These are phyloP conservation scores for Neoboletus brunneissimus DNA, from an alignment of 768 basidiomycete genomes.

Conservation along the genomic window DNA sequence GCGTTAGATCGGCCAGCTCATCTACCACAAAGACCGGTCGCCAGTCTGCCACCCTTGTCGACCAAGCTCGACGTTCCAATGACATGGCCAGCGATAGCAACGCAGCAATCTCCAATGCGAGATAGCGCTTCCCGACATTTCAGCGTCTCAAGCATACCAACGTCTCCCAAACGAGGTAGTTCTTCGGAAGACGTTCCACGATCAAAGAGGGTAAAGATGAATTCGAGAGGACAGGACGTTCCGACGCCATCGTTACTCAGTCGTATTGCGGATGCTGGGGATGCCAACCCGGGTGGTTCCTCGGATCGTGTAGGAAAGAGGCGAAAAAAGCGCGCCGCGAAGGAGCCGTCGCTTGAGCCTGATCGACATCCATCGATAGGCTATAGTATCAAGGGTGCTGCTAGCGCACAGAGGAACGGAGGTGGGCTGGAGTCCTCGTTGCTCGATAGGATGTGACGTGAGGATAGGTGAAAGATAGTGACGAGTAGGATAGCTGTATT, in stretches of 20 bases:
- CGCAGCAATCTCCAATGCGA: constrained; percentile 10
- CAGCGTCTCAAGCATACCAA: constrained; percentile 5
- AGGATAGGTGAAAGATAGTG: constrained; percentile 27
- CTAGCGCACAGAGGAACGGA: constrained; percentile 30
- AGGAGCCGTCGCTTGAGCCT: constrained; percentile 25
- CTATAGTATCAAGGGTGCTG: constrained; percentile 56
- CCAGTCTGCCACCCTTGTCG: constrained; percentile 11
- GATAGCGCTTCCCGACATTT: constrained; percentile 11
- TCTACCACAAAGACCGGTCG: constrained; percentile 24
- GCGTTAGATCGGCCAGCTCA: constrained; percentile 25
- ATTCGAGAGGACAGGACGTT: constrained; percentile 27
- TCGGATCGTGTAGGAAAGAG: constrained; percentile 20
- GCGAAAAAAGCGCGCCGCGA: constrained; percentile 20
- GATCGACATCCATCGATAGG: constrained; percentile 40
- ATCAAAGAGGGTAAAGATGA: constrained; percentile 34
- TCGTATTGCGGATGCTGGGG: constrained; percentile 35
- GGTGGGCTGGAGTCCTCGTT: constrained; percentile 26
- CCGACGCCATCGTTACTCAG: constrained; percentile 43
- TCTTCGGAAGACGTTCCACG: constrained; percentile 33
- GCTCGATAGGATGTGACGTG: constrained; percentile 35
- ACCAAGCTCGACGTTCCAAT: constrained; percentile 14
- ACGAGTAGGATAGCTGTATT: constrained; percentile 22
- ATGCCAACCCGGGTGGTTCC: constrained; percentile 11
- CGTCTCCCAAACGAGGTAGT: constrained; percentile 27
- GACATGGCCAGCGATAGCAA: constrained; percentile 9